Percentiles rank a stretch among this genome's conserved stretches.
Evolutionary conservation across 2,329 filamentous ascomycete genomes (phyloP).

Genomic region (Myriangium duriaei): DNA sequence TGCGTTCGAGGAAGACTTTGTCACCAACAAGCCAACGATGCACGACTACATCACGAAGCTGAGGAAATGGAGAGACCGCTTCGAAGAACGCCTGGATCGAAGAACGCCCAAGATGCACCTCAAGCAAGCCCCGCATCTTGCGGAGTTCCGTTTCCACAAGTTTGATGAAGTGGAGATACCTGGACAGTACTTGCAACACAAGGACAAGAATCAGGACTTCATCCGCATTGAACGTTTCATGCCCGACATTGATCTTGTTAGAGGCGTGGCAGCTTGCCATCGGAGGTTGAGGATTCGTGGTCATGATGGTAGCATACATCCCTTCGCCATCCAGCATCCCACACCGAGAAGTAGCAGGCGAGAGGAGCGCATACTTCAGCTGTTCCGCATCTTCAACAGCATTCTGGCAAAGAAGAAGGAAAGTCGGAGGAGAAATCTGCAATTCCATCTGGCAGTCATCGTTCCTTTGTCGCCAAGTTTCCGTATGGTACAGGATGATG

Average conservation of each 20-base stretch:
- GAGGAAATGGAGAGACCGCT: constrained; percentile 90
- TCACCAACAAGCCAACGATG: constrained; percentile 90
- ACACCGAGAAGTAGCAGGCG: constrained; percentile 82
- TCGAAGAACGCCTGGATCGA: constrained; percentile 92
- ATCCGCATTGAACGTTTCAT: constrained; percentile 94
- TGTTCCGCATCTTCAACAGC: constrained; percentile 96
- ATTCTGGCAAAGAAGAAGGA: constrained; percentile 87
- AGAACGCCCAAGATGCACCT: constrained; percentile 60
- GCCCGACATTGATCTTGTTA: constrained; percentile 84
- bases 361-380: constrained; percentile 87
- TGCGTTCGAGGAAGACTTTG: constrained; percentile 96
- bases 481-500: constrained; percentile 88
- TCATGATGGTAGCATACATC: constrained; percentile 92
- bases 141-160: constrained; percentile 93
- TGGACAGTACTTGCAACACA: constrained; percentile 91
- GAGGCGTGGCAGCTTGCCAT: constrained; percentile 82
- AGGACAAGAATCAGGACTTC: constrained; percentile 98
- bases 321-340: constrained; percentile 92
- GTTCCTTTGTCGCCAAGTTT: constrained; percentile 90
- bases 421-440: constrained; percentile 79
- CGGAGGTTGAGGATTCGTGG: constrained; percentile 89
- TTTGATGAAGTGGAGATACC: constrained; percentile 98
- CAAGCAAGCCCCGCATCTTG: constrained; percentile 78
- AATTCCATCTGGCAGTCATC: constrained; percentile 93
- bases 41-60: constrained; percentile 97